Conservation (phyloP, 768 basidiomycete genomes). For the Baorangia bicolor region DNA sequence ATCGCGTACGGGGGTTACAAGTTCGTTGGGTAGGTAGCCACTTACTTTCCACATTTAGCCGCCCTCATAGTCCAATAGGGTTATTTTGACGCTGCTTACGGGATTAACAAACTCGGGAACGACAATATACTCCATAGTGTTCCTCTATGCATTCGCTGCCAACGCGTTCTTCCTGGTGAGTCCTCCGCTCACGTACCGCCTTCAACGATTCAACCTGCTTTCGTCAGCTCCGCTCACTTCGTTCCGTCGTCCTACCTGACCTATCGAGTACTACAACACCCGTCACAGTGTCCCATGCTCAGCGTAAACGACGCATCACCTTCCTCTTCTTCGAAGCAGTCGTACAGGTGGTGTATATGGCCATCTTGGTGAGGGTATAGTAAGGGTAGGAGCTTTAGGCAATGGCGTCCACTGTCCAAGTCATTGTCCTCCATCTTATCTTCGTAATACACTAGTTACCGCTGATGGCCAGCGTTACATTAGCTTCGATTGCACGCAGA, state of each 20-base stretch:
- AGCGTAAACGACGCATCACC: constrained; percentile 80
- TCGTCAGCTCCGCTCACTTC: constrained; percentile 84
- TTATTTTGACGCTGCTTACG: constrained; percentile 77
- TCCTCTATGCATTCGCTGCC: constrained; percentile 82
- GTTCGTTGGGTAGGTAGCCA: constrained; percentile 77
- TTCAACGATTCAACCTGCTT: neutral
- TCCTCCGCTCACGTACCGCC: neutral
- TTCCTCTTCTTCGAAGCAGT: constrained; percentile 89
- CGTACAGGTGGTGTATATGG: constrained; percentile 84
- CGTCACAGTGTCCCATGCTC: constrained; percentile 70
- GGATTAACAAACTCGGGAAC: constrained; percentile 62
- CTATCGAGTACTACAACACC: constrained; percentile 42
- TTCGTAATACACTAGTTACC: constrained; percentile 4
- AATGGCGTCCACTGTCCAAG: neutral
- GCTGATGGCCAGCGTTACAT: neutral
- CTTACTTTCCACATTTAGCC: neutral
- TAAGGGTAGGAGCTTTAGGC: neutral
- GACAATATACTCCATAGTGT: constrained; percentile 66
- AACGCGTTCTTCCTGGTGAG: constrained; percentile 93
- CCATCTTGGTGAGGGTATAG: constrained; percentile 65
- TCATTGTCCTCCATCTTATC: neutral
- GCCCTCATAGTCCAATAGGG: constrained; percentile 44
- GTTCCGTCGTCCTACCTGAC: constrained; percentile 89
- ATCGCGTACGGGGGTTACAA: constrained; percentile 96
- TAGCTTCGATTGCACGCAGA: neutral